phyloP scores from a whole-genome alignment of 306 rosid genomes.

The Aeschynomene evenia region DNA sequence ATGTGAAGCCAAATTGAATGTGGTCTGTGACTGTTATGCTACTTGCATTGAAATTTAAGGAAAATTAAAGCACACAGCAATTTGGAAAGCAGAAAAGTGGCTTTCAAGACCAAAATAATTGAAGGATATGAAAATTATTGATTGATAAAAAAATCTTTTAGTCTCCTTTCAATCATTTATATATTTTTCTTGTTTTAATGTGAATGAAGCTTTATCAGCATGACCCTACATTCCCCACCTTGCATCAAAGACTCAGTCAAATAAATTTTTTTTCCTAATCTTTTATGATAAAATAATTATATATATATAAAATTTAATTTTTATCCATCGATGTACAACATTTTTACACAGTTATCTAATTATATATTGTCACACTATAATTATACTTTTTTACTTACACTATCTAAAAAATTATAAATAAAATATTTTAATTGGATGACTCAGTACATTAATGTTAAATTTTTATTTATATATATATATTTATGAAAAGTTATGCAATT shows the following conservation, averaged over 20 bases:
- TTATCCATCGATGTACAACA: too few relatives aligned
- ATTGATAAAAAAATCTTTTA: neutral
- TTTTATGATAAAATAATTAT: neutral
- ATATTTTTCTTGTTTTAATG: neutral
- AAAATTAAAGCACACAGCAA: constrained; percentile 1
- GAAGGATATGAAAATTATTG: neutral
- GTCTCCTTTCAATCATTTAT: neutral
- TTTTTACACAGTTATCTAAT: too few relatives aligned
- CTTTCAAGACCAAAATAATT: constrained; percentile 36
- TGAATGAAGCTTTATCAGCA: neutral
- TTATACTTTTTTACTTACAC: too few relatives aligned
- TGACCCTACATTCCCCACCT: neutral
- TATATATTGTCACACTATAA: too few relatives aligned
- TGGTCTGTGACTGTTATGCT: neutral
- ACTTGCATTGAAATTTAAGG: neutral
- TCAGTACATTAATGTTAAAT: too few relatives aligned
- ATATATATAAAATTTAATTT: too few relatives aligned
- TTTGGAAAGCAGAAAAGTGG: neutral
- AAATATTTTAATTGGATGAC: too few relatives aligned
- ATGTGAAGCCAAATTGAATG: constrained; percentile 12
- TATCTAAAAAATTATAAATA: too few relatives aligned
- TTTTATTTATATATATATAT: too few relatives aligned
- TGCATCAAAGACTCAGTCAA: constrained; percentile 17
- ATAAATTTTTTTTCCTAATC: neutral
- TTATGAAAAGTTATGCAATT: too few relatives aligned